phyloP scores from a whole-genome alignment of 2,329 filamentous ascomycete species.

The Colletotrichum viniferum region DNA sequence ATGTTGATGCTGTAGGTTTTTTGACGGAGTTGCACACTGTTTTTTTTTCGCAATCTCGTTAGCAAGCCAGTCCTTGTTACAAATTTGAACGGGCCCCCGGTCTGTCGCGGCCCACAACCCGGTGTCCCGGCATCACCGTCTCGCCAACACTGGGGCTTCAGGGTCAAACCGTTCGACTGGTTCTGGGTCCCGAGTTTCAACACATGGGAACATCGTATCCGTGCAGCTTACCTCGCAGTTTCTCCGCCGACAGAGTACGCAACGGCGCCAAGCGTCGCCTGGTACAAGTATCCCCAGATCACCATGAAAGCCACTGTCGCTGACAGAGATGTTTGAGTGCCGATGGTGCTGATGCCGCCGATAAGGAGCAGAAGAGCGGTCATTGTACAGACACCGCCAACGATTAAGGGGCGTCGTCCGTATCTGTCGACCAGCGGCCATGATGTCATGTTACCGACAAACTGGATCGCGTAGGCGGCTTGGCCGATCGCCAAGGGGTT shows the following conservation, averaged over 20 bases:
- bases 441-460: slow-evolving; percentile 32
- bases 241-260: slow-evolving; percentile 34
- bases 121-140: not conserved
- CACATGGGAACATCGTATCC: not conserved
- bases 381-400: slow-evolving; percentile 31
- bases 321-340: slow-evolving; percentile 21
- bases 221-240: slow-evolving; percentile 25
- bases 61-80: slow-evolving; percentile 70
- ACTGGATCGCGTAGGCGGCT: slow-evolving; percentile 31
- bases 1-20: slow-evolving; percentile 38
- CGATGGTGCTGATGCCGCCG: slow-evolving; percentile 33
- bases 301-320: slow-evolving; percentile 32
- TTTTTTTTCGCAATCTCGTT: slow-evolving; percentile 68
- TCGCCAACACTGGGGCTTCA: not conserved
- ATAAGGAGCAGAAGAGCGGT: slow-evolving; percentile 31
- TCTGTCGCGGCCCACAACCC: slow-evolving; percentile 30
- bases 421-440: slow-evolving; percentile 34
- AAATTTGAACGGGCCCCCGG: slow-evolving; percentile 62
- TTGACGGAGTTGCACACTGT: slow-evolving; percentile 30
- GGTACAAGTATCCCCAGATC: slow-evolving; percentile 31
- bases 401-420: slow-evolving; percentile 32
- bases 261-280: slow-evolving; percentile 31
- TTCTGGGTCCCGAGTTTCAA: not conserved
- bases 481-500: slow-evolving; percentile 32
- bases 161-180: not conserved